Evolutionary conservation across 768 basidiomycete genomes (phyloP).

Genomic region (Russula brevipes): DNA sequence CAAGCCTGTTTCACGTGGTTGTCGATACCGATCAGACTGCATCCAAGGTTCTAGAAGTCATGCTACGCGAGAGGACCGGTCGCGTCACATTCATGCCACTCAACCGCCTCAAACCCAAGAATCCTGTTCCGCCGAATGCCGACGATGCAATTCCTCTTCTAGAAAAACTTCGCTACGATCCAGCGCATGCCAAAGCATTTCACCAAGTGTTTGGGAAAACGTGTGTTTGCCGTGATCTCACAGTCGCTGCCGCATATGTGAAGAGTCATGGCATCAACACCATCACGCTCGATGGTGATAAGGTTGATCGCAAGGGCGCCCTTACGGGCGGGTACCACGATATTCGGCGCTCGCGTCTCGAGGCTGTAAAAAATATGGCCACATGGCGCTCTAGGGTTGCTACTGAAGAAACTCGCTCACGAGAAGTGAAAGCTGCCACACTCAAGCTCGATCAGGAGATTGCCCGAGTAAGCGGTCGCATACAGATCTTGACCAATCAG

Average conservation of each 20-base stretch:
- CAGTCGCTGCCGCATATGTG: conserved; percentile 89
- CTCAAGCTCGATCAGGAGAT: conserved; percentile 79
- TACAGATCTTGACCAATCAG: conserved; percentile 65
- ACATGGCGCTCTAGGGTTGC: conserved; percentile 72
- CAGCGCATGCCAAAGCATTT: conserved; percentile 71
- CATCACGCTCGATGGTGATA: conserved; percentile 96
- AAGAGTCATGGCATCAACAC: conserved; percentile 93
- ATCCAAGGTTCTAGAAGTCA: conserved; percentile 81
- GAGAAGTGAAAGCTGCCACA: conserved; percentile 71
- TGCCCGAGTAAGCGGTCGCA: conserved; percentile 63
- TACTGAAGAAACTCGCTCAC: conserved; percentile 54
- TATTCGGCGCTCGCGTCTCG: conserved; percentile 81
- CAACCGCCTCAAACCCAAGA: conserved; percentile 84
- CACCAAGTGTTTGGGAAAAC: conserved; percentile 98
- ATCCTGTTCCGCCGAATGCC: conserved; percentile 57
- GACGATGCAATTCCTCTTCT: conserved; percentile 78
- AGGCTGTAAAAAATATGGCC: conserved; percentile 72
- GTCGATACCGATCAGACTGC: conserved; percentile 97
- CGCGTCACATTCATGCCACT: conserved; percentile 98
- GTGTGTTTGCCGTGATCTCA: conserved; percentile 89
- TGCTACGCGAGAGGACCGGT: conserved; percentile 90
- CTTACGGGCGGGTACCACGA: conserved; percentile 97
- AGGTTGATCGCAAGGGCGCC: conserved; percentile 93
- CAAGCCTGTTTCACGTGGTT: conserved; percentile 92
- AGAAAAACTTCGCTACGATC: conserved; percentile 74